These are phyloP conservation scores for Flaveria linearis DNA, from an alignment of 129 eudicot genomes.

Conservation along the genomic window DNA sequence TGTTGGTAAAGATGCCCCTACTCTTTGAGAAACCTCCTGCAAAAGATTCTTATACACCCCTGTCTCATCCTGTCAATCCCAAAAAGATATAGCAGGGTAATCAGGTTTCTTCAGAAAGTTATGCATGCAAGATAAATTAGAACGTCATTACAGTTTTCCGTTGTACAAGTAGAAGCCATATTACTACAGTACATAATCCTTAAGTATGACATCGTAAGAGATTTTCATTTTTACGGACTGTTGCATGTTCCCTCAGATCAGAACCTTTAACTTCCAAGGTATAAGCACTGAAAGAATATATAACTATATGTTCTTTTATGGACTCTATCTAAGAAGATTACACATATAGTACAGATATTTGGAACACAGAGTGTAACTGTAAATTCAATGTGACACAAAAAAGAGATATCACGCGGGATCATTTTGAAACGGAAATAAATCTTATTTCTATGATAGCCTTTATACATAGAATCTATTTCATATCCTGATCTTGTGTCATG, in stretches of 20 bases:
- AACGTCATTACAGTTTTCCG: not conserved
- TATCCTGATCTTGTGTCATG: not conserved
- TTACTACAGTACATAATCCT: not conserved
- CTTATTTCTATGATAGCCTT: not conserved
- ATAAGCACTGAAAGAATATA: not conserved
- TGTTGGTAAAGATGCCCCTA: constrained; percentile 79
- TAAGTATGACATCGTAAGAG: not conserved
- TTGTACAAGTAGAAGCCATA: not conserved
- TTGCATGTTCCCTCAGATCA: not conserved
- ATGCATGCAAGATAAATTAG: not conserved
- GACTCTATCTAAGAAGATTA: not conserved
- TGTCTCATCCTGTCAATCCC: constrained; percentile 71
- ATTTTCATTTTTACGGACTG: not conserved
- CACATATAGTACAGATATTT: not conserved
- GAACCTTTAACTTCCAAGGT: not conserved
- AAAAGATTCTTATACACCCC: constrained; percentile 94
- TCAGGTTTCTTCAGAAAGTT: not conserved
- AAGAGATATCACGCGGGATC: not conserved
- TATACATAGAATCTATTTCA: not conserved
- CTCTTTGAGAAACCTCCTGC: constrained; percentile 97
- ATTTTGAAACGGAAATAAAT: not conserved
- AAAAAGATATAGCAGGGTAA: not conserved
- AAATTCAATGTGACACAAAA: not conserved
- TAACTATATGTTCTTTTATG: not conserved
- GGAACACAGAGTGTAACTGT: not conserved